Evolutionary conservation across 805 yeast species (phyloP).

Genomic region (Blastobotrys peoriensis): DNA sequence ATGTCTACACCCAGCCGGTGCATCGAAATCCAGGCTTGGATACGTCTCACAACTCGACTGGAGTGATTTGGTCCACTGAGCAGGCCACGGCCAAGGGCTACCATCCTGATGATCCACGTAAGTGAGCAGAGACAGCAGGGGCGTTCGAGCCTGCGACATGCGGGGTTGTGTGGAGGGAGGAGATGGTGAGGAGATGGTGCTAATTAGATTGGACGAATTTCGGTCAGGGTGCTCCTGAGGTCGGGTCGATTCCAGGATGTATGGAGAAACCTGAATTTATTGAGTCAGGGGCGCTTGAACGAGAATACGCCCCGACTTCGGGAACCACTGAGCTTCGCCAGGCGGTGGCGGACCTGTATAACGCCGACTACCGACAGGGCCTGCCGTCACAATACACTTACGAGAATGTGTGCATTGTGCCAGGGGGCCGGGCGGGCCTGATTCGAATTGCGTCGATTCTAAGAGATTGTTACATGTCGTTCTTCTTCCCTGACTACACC

Average conservation of each 20-base stretch:
- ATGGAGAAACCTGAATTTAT: conserved; percentile 46
- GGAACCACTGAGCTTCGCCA: conserved; percentile 49
- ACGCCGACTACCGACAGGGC: conserved; percentile 46
- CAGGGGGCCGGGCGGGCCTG: conserved; percentile 60
- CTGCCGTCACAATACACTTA: conserved; percentile 47
- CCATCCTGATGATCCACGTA: conserved; percentile 30
- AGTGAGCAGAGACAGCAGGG: too few species aligned
- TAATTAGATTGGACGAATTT: conserved; percentile 46
- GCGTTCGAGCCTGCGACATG: too few species aligned
- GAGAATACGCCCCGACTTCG: conserved; percentile 57
- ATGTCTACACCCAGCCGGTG: conserved; percentile 22
- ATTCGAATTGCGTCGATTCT: conserved; percentile 57
- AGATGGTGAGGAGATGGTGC: too few species aligned
- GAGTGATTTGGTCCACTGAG: conserved; percentile 61
- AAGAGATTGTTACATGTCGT: conserved; percentile 52
- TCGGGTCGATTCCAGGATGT: conserved; percentile 55
- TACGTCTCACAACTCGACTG: conserved; percentile 53
- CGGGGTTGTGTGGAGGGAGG: too few species aligned
- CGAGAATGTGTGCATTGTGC: conserved; percentile 57
- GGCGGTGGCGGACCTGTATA: conserved; percentile 54
- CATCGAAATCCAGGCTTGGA: conserved; percentile 52
- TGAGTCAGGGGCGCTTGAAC: conserved; percentile 41
- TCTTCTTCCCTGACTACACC: conserved; percentile 57
- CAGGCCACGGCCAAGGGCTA: conserved; percentile 54
- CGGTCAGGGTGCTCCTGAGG: conserved; percentile 64